phyloP scores from a whole-genome alignment of 495 filamentous ascomycete species.

The Pseudotulostoma volvatum region DNA sequence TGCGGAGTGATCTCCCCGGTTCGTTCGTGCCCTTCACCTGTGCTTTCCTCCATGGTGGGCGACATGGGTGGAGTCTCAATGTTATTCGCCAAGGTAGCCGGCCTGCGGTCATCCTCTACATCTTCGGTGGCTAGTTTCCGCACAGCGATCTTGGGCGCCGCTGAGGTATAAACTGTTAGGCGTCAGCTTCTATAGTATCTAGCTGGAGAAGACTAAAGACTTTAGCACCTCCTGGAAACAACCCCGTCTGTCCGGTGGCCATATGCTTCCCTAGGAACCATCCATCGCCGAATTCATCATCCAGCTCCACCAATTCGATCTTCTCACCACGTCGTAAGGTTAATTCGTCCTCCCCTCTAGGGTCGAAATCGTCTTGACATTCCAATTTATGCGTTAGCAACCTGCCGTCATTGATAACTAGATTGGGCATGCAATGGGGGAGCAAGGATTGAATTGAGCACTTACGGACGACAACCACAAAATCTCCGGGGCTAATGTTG shows the following conservation, averaged over 20 bases:
- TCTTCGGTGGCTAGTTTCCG: slow-evolving; percentile 3
- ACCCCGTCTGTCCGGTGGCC: slow-evolving; percentile 54
- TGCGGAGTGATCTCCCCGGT: slow-evolving; percentile 32
- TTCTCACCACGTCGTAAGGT: slow-evolving; percentile 73
- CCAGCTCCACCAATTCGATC: slow-evolving; percentile 81
- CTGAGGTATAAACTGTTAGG: slow-evolving; percentile 21
- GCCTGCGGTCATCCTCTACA: background rate
- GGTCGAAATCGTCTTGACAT: slow-evolving; percentile 82
- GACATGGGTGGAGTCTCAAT: background rate
- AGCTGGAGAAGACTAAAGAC: no score
- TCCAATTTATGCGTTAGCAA: no score
- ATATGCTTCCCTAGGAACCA: slow-evolving; percentile 87
- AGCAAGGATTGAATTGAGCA: no score
- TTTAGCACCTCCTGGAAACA: slow-evolving; percentile 91
- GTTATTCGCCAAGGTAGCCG: background rate
- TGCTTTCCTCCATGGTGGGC: no score
- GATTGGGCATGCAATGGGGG: background rate
- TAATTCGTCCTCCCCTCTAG: slow-evolving; percentile 84
- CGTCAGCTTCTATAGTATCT: background rate
- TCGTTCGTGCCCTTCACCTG: no score
- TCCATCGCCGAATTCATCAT: slow-evolving; percentile 95
- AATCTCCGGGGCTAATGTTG: slow-evolving; percentile 45
- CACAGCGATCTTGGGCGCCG: slow-evolving; percentile 12
- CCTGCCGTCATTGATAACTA: background rate
- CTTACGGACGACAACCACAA: slow-evolving; percentile 65